These are phyloP conservation scores for Cryptococcus sp. DNA, from an alignment of 1,284 basidiomycete species.

Conservation along the genomic window DNA sequence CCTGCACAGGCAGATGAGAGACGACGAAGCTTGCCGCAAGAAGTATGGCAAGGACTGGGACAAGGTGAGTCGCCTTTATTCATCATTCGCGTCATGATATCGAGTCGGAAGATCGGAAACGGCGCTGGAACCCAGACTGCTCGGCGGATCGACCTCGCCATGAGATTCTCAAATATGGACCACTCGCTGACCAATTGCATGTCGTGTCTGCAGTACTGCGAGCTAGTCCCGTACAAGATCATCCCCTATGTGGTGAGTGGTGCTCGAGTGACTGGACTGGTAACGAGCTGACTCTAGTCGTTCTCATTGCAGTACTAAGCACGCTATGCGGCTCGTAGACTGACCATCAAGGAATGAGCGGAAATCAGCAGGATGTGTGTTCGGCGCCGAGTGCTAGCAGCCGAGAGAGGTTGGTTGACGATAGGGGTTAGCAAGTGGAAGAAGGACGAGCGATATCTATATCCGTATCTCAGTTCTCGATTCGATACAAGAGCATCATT, in stretches of 20 bases:
- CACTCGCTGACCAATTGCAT: neutral
- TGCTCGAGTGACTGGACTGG: too few species aligned
- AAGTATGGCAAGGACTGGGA: conserved; percentile 91
- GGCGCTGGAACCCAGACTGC: neutral
- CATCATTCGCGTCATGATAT: neutral
- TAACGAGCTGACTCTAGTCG: neutral
- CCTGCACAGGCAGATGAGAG: conserved; percentile 84
- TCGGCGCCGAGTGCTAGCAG: too few species aligned
- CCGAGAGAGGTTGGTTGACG: too few species aligned
- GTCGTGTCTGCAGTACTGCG: conserved; percentile 62
- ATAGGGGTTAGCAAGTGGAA: too few species aligned
- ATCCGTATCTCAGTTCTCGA: too few species aligned
- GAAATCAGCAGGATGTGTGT: neutral
- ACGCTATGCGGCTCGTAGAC: neutral
- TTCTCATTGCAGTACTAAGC: conserved; percentile 1
- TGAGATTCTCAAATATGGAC: too few species aligned
- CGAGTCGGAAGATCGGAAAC: neutral
- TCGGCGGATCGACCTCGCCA: too few species aligned
- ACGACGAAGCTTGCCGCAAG: conserved; percentile 87
- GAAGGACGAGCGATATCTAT: too few species aligned
- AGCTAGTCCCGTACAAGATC: conserved; percentile 82
- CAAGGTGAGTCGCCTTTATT: conserved; percentile 47
- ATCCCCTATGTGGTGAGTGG: conserved; percentile 71
- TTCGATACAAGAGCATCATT: too few species aligned
- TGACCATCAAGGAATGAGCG: neutral